Evolutionary conservation across 2,329 filamentous ascomycete species (phyloP), one percentile per base, ranked within the genome.

Genomic region (Dichotomopilus funicola): DNA sequence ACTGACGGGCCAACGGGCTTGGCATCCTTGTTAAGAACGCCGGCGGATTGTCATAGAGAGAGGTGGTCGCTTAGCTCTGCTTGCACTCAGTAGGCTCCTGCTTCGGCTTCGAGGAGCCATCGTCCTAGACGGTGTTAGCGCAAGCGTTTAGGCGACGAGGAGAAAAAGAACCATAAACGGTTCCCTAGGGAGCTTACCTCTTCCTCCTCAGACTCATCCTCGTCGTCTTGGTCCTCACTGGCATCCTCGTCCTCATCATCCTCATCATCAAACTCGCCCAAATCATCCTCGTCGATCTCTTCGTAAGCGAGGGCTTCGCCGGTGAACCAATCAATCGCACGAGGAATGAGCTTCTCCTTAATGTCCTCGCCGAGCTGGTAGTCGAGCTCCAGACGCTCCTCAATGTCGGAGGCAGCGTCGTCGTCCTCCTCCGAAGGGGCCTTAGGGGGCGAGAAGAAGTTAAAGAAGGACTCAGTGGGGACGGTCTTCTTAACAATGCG

Each of bases 301-400:
- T 99, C 94, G 66, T 90, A 99, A 65, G 94, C 91, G 61, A 99
- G 85, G 64, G 94, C 94, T 77, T 99, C 94, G 56, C 94, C 94
- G 52, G 94, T 99, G 73, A 99, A 99, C 94, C 94, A 99, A 75
- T 99, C 94, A 67, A 99, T 94, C 56, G 95, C 94, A 65, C 92
- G 91, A 62, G 94, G 94, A 65, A 99, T 99, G 63, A 99, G 82
- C 79, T 99, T 99, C 82, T 99, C 94, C 79, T 99, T 99, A 77
- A 99, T 96, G 70, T 99, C 94, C 78, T 99, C 94, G 63, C 94
- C 94, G 45, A 99, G 85, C 76, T 97, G 92, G 74, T 97, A 99
- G 76, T 99, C 94, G 51, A 99, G 86, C 78, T 99, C 94, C 55
- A 99, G 83, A 62, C 94, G 91, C 75, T 96, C 91, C 78, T 99